These are phyloP conservation scores for Blastocystis sp. DNA, from an alignment of 352 stramenopile species.

Conservation along the genomic window DNA sequence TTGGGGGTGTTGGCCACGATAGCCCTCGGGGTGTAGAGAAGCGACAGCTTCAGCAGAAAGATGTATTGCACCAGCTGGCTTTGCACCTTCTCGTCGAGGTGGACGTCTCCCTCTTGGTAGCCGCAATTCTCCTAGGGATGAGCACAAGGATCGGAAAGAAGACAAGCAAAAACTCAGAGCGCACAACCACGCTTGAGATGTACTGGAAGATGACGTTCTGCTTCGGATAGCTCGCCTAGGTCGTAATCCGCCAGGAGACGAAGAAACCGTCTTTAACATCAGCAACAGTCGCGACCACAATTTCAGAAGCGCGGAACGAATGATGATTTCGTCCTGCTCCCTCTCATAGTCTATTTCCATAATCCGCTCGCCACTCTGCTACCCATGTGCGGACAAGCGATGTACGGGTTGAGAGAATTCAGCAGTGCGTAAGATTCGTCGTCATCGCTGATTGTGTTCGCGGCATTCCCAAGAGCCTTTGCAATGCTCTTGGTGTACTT, in stretches of 20 bases:
- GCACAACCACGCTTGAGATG: not conserved
- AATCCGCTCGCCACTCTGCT: not conserved
- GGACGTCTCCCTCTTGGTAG: not conserved
- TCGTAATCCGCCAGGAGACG: not conserved
- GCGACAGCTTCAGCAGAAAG: slow-evolving; percentile 66
- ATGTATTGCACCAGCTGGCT: slow-evolving; percentile 46
- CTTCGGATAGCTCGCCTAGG: slow-evolving; percentile 27
- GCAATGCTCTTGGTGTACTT: slow-evolving; percentile 52
- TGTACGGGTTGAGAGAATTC: slow-evolving; percentile 24
- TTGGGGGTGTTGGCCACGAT: slow-evolving; percentile 10
- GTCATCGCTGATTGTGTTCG: slow-evolving; percentile 51
- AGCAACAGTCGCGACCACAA: slow-evolving; percentile 62
- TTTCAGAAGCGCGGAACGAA: slow-evolving; percentile 56
- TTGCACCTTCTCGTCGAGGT: not conserved
- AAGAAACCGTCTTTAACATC: slow-evolving; percentile 37
- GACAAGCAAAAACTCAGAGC: slow-evolving; percentile 50
- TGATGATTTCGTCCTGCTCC: slow-evolving; percentile 8
- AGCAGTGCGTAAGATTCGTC: slow-evolving; percentile 33
- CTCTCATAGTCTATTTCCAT: slow-evolving; percentile 49
- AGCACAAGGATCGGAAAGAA: not conserved
- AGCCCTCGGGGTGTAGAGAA: slow-evolving; percentile 51
- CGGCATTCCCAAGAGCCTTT: slow-evolving; percentile 30
- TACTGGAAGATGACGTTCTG: slow-evolving; percentile 30
- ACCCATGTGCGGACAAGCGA: slow-evolving; percentile 39
- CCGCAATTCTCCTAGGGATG: slow-evolving; percentile 44